These are phyloP conservation scores for Komagataella kurtzmanii DNA, from an alignment of 805 yeast genomes.

Conservation along the genomic window DNA sequence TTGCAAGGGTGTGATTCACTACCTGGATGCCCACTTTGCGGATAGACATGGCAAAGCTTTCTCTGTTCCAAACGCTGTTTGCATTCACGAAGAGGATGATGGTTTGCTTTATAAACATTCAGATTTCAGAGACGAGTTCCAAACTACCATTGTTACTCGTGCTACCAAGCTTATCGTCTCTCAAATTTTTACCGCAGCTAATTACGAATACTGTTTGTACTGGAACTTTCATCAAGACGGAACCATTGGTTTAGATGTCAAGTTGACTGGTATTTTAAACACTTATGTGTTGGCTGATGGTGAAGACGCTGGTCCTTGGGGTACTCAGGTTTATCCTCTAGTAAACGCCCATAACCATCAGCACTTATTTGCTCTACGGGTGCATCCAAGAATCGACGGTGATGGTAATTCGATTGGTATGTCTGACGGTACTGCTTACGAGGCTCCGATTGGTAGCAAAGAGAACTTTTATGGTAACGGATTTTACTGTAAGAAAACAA, in stretches of 20 bases:
- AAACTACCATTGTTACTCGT: slow-evolving; percentile 63
- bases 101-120: slow-evolving; percentile 73
- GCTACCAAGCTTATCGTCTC: slow-evolving; percentile 63
- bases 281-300: slow-evolving; percentile 52
- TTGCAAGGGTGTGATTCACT: slow-evolving; percentile 78
- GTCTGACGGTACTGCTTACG: slow-evolving; percentile 49
- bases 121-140: slow-evolving; percentile 70
- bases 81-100: slow-evolving; percentile 81
- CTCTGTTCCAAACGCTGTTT: slow-evolving; percentile 63
- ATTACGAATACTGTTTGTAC: slow-evolving; percentile 76
- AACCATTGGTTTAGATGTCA: slow-evolving; percentile 64
- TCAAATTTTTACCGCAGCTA: slow-evolving; percentile 78
- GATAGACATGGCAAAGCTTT: slow-evolving; percentile 56
- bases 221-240: slow-evolving; percentile 81
- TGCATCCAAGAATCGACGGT: slow-evolving; percentile 76
- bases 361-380: slow-evolving; percentile 65
- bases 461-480: slow-evolving; percentile 72
- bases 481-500: slow-evolving; percentile 49
- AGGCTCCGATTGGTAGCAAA: slow-evolving; percentile 46
- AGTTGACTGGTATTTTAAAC: slow-evolving; percentile 74
- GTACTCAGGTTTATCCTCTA: slow-evolving; percentile 67
- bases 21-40: slow-evolving; percentile 66
- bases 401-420: slow-evolving; percentile 62
- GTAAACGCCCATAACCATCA: slow-evolving; percentile 83
- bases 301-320: slow-evolving; percentile 66